Percentiles rank a stretch among this genome's conserved stretches.
Conservation (phyloP, 2,329 filamentous ascomycete species). For the Aureobasidium musti region DNA sequence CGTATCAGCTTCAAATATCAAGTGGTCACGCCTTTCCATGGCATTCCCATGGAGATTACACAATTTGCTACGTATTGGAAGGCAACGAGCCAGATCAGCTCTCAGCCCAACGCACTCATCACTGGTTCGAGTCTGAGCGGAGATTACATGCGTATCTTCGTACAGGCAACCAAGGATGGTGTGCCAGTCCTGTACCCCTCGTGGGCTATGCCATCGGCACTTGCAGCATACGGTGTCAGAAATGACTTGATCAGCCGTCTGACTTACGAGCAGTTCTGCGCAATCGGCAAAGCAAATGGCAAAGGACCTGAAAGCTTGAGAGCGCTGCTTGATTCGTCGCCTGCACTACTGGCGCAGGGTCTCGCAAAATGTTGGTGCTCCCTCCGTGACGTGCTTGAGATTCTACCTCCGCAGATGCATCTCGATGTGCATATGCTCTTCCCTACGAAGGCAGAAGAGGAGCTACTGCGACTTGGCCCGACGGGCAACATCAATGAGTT, state of each 20-base stretch:
- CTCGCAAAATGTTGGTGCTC: conserved; percentile 67
- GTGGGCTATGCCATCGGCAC: conserved; percentile 62
- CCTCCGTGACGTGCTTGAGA: conserved; percentile 71
- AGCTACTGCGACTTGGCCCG: conserved; percentile 67
- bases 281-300: conserved; percentile 43
- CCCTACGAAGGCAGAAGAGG: conserved; percentile 74
- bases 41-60: conserved; percentile 90
- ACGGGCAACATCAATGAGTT: conserved; percentile 82
- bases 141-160: conserved; percentile 89
- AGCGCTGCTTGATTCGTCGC: neutral
- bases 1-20: conserved; percentile 93
- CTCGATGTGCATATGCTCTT: conserved; percentile 92
- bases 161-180: conserved; percentile 87
- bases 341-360: conserved; percentile 15
- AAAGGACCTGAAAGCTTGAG: conserved; percentile 34
- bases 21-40: conserved; percentile 93
- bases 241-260: conserved; percentile 81
- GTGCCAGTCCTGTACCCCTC: conserved; percentile 83
- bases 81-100: conserved; percentile 88
- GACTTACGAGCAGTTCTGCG: conserved; percentile 70
- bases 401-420: conserved; percentile 77
- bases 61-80: conserved; percentile 99
- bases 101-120: conserved; percentile 81
- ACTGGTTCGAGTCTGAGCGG: conserved; percentile 94
- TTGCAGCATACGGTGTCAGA: conserved; percentile 68